phyloP scores from a whole-genome alignment of 805 yeast genomes.

The Candida peoriensis region DNA sequence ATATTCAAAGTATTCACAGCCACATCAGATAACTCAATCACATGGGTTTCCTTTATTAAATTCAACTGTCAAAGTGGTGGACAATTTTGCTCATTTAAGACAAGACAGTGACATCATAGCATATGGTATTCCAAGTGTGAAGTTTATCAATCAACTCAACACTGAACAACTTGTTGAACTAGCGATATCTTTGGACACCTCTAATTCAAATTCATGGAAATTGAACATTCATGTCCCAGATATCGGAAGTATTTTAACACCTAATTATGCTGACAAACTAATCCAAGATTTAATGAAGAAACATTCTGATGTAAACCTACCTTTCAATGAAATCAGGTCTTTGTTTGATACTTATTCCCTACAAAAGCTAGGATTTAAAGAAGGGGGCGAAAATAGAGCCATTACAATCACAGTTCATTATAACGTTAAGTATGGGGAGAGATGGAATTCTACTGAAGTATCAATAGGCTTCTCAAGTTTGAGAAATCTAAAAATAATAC shows the following conservation, averaged over 20 bases:
- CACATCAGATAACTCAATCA: background rate
- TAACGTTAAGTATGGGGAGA: slow-evolving; percentile 1
- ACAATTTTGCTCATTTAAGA: slow-evolving; percentile 6
- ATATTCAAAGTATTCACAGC: background rate
- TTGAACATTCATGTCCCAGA: slow-evolving; percentile 10
- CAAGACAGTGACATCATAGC: background rate
- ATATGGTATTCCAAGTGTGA: slow-evolving; percentile 8
- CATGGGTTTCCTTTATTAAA: background rate
- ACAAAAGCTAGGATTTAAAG: background rate
- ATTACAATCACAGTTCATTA: slow-evolving; percentile 7
- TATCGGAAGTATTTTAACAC: slow-evolving; percentile 4
- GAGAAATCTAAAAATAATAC: slow-evolving; percentile 5
- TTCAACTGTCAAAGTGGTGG: too few relatives aligned
- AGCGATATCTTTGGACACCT: slow-evolving; percentile 7
- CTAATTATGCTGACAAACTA: background rate
- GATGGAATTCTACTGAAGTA: slow-evolving; percentile 4
- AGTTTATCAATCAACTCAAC: slow-evolving; percentile 1
- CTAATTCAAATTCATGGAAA: slow-evolving; percentile 2
- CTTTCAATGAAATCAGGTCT: background rate
- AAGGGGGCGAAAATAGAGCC: slow-evolving; percentile 3
- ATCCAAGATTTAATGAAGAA: background rate
- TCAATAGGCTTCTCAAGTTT: slow-evolving; percentile 2
- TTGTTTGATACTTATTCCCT: slow-evolving; percentile 2
- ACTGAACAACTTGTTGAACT: slow-evolving; percentile 4
- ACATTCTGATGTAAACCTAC: slow-evolving; percentile 2